Percentiles rank a stretch among this genome's conserved stretches.
Evolutionary conservation across 202 grass and related monocot species (phyloP).

Genomic region (Cymbopogon flexuosus): DNA sequence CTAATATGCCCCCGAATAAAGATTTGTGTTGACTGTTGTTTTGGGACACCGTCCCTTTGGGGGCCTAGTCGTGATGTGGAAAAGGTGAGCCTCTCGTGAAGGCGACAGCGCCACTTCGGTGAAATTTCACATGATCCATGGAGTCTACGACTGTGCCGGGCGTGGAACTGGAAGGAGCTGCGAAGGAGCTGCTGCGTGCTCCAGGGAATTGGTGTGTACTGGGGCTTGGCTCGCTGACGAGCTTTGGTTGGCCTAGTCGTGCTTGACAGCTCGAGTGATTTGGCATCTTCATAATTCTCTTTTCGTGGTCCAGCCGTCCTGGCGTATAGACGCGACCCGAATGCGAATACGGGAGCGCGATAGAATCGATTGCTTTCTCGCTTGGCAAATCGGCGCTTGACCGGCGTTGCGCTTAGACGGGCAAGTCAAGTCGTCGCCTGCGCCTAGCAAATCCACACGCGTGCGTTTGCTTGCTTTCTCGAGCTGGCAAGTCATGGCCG

Average conservation of each 20-base stretch:
- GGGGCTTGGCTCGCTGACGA: background rate
- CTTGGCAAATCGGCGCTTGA: background rate
- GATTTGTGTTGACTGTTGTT: background rate
- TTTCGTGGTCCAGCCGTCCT: background rate
- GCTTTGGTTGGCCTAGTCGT: background rate
- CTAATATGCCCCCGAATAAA: slow-evolving; percentile 23
- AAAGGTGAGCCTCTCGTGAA: background rate
- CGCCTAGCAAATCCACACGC: background rate
- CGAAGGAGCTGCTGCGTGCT: background rate
- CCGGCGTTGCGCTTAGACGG: background rate
- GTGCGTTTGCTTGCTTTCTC: background rate
- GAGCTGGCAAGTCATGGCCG: background rate
- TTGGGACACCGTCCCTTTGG: background rate
- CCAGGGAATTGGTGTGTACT: background rate
- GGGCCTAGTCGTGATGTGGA: slow-evolving; percentile 1
- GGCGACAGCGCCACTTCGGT: background rate
- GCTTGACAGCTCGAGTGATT: background rate
- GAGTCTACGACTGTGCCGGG: background rate
- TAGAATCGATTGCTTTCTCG: background rate
- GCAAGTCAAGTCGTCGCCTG: background rate
- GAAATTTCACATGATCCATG: background rate
- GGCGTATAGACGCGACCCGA: background rate
- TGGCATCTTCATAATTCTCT: background rate
- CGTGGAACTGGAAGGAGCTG: background rate
- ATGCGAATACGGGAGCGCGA: background rate